phyloP scores from a whole-genome alignment of 2,329 filamentous ascomycete species.

The Aspergillus fructus region DNA sequence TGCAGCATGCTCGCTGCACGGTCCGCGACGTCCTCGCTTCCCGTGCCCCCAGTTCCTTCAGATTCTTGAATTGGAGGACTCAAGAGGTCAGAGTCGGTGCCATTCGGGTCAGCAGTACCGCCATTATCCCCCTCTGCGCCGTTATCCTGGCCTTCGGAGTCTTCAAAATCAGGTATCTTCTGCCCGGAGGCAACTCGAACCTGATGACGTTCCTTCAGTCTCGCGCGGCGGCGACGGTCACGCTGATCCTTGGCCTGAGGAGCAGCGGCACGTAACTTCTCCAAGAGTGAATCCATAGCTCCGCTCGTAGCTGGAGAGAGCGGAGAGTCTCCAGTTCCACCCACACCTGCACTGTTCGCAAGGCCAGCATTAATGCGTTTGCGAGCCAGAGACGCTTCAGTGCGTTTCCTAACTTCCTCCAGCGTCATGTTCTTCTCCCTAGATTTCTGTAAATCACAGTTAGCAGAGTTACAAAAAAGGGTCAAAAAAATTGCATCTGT shows the following conservation, averaged over 20 bases:
- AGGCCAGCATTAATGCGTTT: slow-evolving; percentile 68
- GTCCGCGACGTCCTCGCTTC: slow-evolving; percentile 75
- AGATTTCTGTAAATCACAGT: slow-evolving; percentile 62
- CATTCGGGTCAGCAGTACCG: slow-evolving; percentile 35
- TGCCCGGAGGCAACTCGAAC: slow-evolving; percentile 87
- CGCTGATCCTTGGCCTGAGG: slow-evolving; percentile 86
- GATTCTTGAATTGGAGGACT: slow-evolving; percentile 49
- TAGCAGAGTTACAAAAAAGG: slow-evolving; percentile 3
- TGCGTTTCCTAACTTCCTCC: slow-evolving; percentile 80
- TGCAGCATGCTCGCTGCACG: slow-evolving; percentile 81
- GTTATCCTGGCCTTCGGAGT: slow-evolving; percentile 59
- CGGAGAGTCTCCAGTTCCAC: slow-evolving; percentile 49
- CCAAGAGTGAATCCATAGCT: slow-evolving; percentile 92
- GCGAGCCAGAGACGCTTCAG: slow-evolving; percentile 89
- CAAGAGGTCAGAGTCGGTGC: slow-evolving; percentile 43
- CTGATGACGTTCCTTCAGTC: slow-evolving; percentile 87
- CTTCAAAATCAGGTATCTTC: slow-evolving; percentile 68
- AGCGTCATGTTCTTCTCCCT: slow-evolving; percentile 83
- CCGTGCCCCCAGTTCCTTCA: slow-evolving; percentile 41
- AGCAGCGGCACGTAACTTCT: slow-evolving; percentile 90
- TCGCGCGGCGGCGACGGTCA: slow-evolving; percentile 80
- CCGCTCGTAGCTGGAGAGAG: slow-evolving; percentile 73
- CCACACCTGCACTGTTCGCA: slow-evolving; percentile 55
- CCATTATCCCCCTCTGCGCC: slow-evolving; percentile 50
- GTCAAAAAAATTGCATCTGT: background rate